Percentiles rank a stretch among this genome's conserved stretches.
These are phyloP conservation scores for Medicago ruthenica DNA, from an alignment of 306 rosid species.

Conservation along the genomic window DNA sequence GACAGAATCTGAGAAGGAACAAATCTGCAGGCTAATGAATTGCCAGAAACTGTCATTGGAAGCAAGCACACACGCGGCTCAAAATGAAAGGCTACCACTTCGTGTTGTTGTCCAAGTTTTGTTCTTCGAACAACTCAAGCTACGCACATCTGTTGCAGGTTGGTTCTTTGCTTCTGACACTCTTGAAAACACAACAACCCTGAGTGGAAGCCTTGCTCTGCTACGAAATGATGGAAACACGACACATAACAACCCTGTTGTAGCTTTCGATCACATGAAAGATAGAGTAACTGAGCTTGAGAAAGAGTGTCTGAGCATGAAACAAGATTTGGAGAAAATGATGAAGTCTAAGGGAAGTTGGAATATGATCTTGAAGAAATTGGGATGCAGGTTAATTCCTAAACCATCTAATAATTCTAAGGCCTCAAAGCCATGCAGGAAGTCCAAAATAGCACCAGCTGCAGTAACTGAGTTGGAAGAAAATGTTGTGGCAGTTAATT, in stretches of 20 bases:
- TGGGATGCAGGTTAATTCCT: conserved; percentile 59
- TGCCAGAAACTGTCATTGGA: conserved; percentile 94
- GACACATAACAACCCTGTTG: conserved; percentile 39
- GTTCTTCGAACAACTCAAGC: conserved; percentile 89
- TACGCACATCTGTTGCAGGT: conserved; percentile 80
- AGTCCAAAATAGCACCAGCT: conserved; percentile 56
- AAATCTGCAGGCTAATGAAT: conserved; percentile 81
- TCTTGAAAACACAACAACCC: conserved; percentile 62
- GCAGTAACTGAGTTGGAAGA: conserved; percentile 46
- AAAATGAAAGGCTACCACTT: conserved; percentile 90
- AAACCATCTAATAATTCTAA: conserved; percentile 52
- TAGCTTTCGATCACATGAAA: conserved; percentile 62
- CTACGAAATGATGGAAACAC: conserved; percentile 42
- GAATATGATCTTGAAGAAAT: conserved; percentile 67
- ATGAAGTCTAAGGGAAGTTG: conserved; percentile 76
- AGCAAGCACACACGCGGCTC: conserved; percentile 95
- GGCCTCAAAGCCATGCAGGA: conserved; percentile 47
- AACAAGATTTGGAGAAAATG: conserved; percentile 73
- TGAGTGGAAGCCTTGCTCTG: conserved; percentile 59
- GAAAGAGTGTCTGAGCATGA: conserved; percentile 80
- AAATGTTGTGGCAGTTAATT: conserved; percentile 46
- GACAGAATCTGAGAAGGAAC: conserved; percentile 85
- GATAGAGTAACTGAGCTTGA: conserved; percentile 75
- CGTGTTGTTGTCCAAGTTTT: conserved; percentile 84
- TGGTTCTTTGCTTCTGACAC: conserved; percentile 82